These are phyloP conservation scores for Aspergillus flavus DNA, from an alignment of 2,329 filamentous ascomycete genomes.

Conservation along the genomic window DNA sequence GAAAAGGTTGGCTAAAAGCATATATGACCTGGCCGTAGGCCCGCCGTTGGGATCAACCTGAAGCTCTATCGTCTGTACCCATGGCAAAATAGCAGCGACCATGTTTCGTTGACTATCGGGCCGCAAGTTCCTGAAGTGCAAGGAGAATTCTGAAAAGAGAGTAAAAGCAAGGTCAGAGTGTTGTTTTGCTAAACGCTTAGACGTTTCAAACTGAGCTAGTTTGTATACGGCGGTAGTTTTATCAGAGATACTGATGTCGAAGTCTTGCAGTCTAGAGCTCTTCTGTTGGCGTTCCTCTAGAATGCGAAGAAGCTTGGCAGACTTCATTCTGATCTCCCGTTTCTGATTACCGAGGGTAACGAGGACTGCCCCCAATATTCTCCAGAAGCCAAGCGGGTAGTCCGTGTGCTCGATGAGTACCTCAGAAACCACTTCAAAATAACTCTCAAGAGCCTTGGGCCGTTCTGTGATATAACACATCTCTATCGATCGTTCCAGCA, in stretches of 20 bases:
- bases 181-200: constrained; percentile 82
- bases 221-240: constrained; percentile 99
- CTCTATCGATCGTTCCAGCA: constrained; percentile 87
- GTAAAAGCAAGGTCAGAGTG: constrained; percentile 88
- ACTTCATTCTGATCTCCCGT: constrained; percentile 85
- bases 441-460: constrained; percentile 86
- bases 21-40: constrained; percentile 88
- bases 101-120: constrained; percentile 87
- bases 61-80: constrained; percentile 92
- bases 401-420: constrained; percentile 82
- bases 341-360: constrained; percentile 93
- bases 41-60: constrained; percentile 90
- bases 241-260: constrained; percentile 97
- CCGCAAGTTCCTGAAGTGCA: constrained; percentile 86
- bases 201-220: constrained; percentile 94
- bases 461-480: constrained; percentile 84
- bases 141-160: constrained; percentile 92
- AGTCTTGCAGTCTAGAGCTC: constrained; percentile 91
- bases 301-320: constrained; percentile 75
- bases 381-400: constrained; percentile 87
- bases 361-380: constrained; percentile 80
- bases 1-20: constrained; percentile 89
- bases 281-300: constrained; percentile 82
- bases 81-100: constrained; percentile 90
- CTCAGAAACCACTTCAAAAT: constrained; percentile 88